Conservation (phyloP, 176 grass and related monocot genomes). For the Themeda triandra region DNA sequence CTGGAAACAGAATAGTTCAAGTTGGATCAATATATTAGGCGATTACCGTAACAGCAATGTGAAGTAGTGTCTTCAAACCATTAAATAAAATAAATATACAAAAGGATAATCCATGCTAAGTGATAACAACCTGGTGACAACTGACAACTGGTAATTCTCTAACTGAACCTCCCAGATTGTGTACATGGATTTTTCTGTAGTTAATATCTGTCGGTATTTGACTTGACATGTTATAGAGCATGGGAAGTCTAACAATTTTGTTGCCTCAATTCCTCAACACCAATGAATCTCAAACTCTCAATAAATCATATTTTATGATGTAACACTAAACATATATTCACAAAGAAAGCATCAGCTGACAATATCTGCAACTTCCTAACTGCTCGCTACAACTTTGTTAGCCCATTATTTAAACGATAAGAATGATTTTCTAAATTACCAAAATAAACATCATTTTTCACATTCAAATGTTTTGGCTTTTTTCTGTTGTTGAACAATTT, state of each 20-base stretch:
- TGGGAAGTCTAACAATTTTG: background rate
- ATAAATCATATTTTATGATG: background rate
- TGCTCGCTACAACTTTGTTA: background rate
- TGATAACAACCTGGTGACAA: background rate
- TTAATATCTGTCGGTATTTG: background rate
- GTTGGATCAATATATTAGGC: background rate
- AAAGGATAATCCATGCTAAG: background rate
- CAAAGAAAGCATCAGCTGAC: slow-evolving; percentile 10
- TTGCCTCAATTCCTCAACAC: slow-evolving; percentile 4
- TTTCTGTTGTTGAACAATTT: background rate
- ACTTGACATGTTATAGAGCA: background rate
- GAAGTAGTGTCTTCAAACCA: background rate
- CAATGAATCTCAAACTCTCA: background rate
- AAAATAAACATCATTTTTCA: background rate
- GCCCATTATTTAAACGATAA: background rate
- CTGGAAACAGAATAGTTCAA: slow-evolving; percentile 37
- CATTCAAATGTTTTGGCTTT: slow-evolving; percentile 9
- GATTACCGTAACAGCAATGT: background rate
- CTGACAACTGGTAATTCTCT: background rate
- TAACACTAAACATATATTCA: background rate
- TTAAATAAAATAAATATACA: background rate
- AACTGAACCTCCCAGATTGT: background rate
- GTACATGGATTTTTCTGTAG: background rate
- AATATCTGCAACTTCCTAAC: background rate
- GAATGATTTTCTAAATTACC: background rate